phyloP scores from a whole-genome alignment of 2,329 filamentous ascomycete species.

The Aspergillus bombycis region DNA sequence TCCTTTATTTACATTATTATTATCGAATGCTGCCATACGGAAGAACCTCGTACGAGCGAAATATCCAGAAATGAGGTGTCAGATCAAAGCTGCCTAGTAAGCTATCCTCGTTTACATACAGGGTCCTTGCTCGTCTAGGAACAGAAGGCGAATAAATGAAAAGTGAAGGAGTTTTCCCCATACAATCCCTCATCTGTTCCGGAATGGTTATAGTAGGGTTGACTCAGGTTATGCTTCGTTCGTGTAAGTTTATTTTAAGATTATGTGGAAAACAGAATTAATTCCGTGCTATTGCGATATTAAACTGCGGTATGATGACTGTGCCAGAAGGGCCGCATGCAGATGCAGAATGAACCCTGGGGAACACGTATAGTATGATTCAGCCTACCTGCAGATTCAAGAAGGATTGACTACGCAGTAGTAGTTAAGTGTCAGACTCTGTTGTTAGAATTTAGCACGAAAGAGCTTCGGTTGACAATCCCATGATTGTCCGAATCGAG shows the following conservation, averaged over 20 bases:
- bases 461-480: neutral
- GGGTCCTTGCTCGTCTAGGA: neutral
- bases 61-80: neutral
- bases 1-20: neutral
- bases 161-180: neutral
- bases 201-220: neutral
- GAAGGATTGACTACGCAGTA: neutral
- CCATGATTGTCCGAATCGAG: neutral
- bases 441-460: too few relatives aligned
- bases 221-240: neutral
- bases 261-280: neutral
- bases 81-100: neutral
- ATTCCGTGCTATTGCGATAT: slow-evolving; percentile 4
- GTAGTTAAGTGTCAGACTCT: neutral
- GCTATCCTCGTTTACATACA: neutral
- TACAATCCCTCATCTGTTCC: neutral
- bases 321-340: neutral
- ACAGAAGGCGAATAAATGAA: neutral
- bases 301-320: slow-evolving; percentile 1
- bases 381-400: neutral
- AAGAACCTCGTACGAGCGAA: neutral
- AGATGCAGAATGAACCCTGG: neutral
- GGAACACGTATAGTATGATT: neutral
- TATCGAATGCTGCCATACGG: neutral
- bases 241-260: neutral